Percentiles rank a stretch among this genome's conserved stretches.
Conservation (phyloP, 2,329 filamentous ascomycete genomes). For the Diaporthe ampelina region DNA sequence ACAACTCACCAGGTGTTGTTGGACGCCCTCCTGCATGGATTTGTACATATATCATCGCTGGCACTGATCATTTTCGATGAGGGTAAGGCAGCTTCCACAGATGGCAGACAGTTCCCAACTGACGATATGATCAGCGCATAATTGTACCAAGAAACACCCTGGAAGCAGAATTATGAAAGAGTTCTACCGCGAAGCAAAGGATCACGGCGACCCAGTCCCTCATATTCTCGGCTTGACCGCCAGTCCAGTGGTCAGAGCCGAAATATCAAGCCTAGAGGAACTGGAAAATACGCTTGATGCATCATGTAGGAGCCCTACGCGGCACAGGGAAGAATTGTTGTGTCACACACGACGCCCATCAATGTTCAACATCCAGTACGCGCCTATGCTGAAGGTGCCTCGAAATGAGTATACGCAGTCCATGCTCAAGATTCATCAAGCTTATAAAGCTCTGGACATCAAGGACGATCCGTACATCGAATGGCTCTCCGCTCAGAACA, state of each 20-base stretch:
- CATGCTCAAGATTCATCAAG: slow-evolving; percentile 60
- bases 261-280: slow-evolving; percentile 65
- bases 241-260: slow-evolving; percentile 78
- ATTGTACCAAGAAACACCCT: slow-evolving; percentile 75
- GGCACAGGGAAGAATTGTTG: slow-evolving; percentile 79
- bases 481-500: slow-evolving; percentile 58
- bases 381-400: background rate
- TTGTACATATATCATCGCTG: slow-evolving; percentile 74
- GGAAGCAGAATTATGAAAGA: slow-evolving; percentile 80
- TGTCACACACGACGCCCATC: slow-evolving; percentile 76
- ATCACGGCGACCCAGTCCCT: slow-evolving; percentile 62
- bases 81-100: slow-evolving; percentile 62
- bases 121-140: slow-evolving; percentile 71
- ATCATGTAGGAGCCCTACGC: slow-evolving; percentile 75
- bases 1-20: slow-evolving; percentile 82
- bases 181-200: slow-evolving; percentile 72
- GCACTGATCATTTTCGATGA: slow-evolving; percentile 86
- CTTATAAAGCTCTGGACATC: slow-evolving; percentile 65
- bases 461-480: slow-evolving; percentile 72
- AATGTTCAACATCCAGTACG: slow-evolving; percentile 57
- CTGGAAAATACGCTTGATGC: slow-evolving; percentile 81
- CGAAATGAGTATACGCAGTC: slow-evolving; percentile 47
- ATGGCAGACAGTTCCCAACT: background rate
- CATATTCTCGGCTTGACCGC: slow-evolving; percentile 84
- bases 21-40: slow-evolving; percentile 82